phyloP scores from a whole-genome alignment of 257 asterid species.

The Salvia splendens region DNA sequence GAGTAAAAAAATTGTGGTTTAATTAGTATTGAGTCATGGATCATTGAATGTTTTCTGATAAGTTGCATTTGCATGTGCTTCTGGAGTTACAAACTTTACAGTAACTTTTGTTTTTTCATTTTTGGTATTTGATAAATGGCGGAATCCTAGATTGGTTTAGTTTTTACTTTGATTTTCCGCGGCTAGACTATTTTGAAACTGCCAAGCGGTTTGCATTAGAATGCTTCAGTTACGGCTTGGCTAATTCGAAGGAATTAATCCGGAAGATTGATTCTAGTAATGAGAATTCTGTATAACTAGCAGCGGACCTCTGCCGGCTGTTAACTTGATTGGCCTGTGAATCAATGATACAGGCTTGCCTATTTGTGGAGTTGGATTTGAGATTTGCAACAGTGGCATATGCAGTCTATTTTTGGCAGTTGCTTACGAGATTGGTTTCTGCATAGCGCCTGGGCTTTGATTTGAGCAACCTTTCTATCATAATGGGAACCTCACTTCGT shows the following conservation, averaged over 20 bases:
- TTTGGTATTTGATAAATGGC: not conserved
- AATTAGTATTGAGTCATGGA: slow-evolving; percentile 27
- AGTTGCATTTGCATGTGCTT: slow-evolving; percentile 34
- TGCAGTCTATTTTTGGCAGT: slow-evolving; percentile 39
- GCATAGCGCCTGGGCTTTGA: slow-evolving; percentile 54
- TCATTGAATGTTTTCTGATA: slow-evolving; percentile 22
- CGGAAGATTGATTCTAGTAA: not conserved
- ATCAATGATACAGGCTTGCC: slow-evolving; percentile 43
- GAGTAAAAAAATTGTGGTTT: not conserved
- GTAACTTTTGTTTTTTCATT: not conserved
- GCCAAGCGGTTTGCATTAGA: slow-evolving; percentile 13
- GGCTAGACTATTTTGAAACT: slow-evolving; percentile 6
- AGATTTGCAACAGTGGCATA: slow-evolving; percentile 40
- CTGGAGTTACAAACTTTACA: slow-evolving; percentile 33
- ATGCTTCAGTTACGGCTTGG: slow-evolving; percentile 8
- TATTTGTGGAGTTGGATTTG: slow-evolving; percentile 32
- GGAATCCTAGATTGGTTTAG: slow-evolving; percentile 22
- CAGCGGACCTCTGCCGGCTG: not conserved
- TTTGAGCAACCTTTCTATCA: slow-evolving; percentile 51
- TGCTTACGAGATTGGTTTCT: slow-evolving; percentile 59
- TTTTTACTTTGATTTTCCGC: slow-evolving; percentile 1
- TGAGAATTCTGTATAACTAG: slow-evolving; percentile 20
- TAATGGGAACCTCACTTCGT: slow-evolving; percentile 87
- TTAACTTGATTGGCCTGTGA: slow-evolving; percentile 15
- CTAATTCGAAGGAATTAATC: slow-evolving; percentile 8